Conservation (phyloP, 2,329 filamentous ascomycete genomes). For the Domatiomyces catenatus region DNA sequence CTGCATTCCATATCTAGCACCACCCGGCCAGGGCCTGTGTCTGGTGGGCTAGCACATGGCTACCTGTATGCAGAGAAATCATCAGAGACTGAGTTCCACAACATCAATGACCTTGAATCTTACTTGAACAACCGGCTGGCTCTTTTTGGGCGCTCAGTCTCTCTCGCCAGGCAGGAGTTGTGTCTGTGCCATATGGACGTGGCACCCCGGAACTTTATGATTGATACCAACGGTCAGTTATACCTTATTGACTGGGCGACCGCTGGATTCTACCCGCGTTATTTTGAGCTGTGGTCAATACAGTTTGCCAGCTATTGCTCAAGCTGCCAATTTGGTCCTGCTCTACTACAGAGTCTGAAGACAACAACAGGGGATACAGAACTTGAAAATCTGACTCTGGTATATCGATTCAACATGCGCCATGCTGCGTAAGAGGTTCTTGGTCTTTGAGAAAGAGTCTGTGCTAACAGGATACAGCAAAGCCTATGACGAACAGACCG, state of each 20-base stretch:
- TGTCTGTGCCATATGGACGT: constrained; percentile 8
- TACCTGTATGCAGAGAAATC: constrained; percentile 1
- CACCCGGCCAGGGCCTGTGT: too few relatives aligned
- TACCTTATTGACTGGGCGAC: constrained; percentile 18
- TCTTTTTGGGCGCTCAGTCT: neutral
- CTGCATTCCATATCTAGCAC: neutral
- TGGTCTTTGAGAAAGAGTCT: too few relatives aligned
- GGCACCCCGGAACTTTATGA: constrained; percentile 14
- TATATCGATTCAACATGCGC: neutral
- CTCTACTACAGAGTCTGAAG: neutral
- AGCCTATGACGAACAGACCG: constrained; percentile 1
- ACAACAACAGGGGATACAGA: neutral
- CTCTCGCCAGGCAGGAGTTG: constrained; percentile 1
- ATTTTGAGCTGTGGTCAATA: constrained; percentile 13
- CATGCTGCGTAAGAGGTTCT: neutral
- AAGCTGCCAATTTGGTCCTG: neutral
- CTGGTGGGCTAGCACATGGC: constrained; percentile 1
- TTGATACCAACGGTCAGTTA: constrained; percentile 13
- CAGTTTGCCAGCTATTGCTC: neutral
- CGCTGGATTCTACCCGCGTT: constrained; percentile 16
- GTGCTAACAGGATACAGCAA: neutral
- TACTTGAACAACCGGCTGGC: neutral
- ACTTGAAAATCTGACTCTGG: neutral
- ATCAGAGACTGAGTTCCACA: neutral
- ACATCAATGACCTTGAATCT: constrained; percentile 1